Conservation (phyloP, 139 green algal species). For the Chlorella sp. region DNA sequence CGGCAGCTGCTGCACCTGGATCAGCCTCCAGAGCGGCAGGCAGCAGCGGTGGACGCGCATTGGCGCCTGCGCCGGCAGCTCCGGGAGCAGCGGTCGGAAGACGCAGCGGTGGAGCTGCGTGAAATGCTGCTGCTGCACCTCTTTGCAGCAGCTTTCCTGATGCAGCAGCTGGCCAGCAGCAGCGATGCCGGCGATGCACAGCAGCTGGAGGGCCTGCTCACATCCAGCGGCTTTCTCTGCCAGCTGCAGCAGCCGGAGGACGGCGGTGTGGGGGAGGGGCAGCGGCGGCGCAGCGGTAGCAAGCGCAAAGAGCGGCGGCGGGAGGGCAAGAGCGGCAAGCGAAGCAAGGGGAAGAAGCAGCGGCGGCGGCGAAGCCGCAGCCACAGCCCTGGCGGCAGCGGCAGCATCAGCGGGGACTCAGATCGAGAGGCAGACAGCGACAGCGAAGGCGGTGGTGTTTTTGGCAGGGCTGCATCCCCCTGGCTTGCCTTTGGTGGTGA, state of each 20-base stretch:
- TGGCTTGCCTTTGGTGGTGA: no score
- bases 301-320: neutral
- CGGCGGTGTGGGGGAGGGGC: neutral
- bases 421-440: no score
- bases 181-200: neutral
- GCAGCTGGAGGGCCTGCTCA: constrained; percentile 11
- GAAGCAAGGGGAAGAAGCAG: neutral
- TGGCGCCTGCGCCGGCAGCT: constrained; percentile 14
- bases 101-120: neutral
- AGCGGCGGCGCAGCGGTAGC: neutral
- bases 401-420: neutral
- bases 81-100: neutral
- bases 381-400: neutral
- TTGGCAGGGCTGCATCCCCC: neutral
- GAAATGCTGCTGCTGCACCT: constrained; percentile 32
- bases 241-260: neutral
- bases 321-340: neutral
- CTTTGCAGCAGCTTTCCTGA: neutral
- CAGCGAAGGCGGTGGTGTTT: neutral
- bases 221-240: neutral
- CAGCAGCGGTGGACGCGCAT: neutral
- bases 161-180: neutral
- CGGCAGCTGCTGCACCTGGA: neutral
- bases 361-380: neutral
- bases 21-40: neutral